Percentiles rank a stretch among this genome's conserved stretches.
Conservation (phyloP, 202 grass and related monocot species). For the Dendrocalamus latiflorus region DNA sequence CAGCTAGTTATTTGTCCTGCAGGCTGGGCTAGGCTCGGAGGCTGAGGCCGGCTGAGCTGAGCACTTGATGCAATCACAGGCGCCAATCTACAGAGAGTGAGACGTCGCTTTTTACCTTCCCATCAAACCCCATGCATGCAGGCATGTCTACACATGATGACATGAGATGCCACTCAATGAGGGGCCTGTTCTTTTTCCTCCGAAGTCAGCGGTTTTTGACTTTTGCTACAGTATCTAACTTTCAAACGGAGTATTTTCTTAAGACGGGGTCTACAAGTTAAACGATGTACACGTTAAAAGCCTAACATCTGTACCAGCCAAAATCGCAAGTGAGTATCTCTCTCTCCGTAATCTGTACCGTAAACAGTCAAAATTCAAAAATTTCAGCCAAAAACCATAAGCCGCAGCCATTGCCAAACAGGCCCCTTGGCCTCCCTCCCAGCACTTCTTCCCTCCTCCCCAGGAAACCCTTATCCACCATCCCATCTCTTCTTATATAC, state of each 20-base stretch:
- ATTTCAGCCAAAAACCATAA: too few species aligned
- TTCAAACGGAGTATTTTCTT: too few species aligned
- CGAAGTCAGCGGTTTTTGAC: too few species aligned
- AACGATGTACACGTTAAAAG: too few species aligned
- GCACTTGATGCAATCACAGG: constrained; percentile 95
- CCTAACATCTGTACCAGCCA: too few species aligned
- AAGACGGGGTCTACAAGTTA: too few species aligned
- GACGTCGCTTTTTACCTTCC: constrained; percentile 71
- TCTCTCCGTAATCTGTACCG: too few species aligned
- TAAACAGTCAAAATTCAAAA: too few species aligned
- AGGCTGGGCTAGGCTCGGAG: not conserved
- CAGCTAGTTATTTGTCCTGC: not conserved
- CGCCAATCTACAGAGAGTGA: constrained; percentile 37
- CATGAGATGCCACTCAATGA: constrained; percentile 61
- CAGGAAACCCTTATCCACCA: constrained; percentile 78
- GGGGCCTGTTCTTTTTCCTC: too few species aligned
- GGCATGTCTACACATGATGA: constrained; percentile 6
- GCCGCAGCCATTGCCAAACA: too few species aligned
- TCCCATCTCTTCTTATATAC: constrained; percentile 32
- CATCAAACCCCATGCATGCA: constrained; percentile 86
- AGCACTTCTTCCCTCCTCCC: constrained; percentile 43
- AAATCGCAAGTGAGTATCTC: too few species aligned
- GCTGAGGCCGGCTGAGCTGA: constrained; percentile 1
- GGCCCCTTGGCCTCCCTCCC: not conserved
- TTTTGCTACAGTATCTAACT: too few species aligned